phyloP scores from a whole-genome alignment of 345 rosid species.

The Nasturtium officinale region DNA sequence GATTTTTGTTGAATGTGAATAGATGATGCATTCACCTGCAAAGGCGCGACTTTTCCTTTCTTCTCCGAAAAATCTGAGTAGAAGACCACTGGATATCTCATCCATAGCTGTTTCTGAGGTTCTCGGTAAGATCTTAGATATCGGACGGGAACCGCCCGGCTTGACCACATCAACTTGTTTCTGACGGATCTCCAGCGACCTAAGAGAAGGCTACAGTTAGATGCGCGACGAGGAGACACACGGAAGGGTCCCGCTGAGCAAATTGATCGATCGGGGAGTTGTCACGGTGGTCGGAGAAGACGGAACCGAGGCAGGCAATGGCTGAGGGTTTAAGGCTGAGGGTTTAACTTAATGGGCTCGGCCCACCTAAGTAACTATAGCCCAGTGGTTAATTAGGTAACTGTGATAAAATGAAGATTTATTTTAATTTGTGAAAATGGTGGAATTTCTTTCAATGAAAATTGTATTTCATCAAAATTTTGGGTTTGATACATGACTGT shows the following conservation, averaged over 20 bases:
- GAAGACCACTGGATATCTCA: constrained; percentile 6
- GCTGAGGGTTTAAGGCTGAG: too few relatives aligned
- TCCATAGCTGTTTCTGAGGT: constrained; percentile 41
- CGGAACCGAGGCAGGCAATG: not conserved
- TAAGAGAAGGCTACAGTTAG: not conserved
- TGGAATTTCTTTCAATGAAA: not conserved
- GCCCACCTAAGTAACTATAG: constrained; percentile 9
- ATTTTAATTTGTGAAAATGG: not conserved
- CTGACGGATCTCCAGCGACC: constrained; percentile 10
- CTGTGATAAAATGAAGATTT: not conserved
- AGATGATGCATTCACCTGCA: constrained; percentile 38
- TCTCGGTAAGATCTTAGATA: constrained; percentile 22
- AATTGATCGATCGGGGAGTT: constrained; percentile 15
- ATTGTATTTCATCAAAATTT: not conserved
- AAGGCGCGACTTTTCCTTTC: constrained; percentile 57
- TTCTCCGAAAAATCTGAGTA: constrained; percentile 50
- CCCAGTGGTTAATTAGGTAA: not conserved
- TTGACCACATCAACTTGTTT: constrained; percentile 37
- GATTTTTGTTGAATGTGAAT: not conserved
- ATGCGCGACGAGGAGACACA: not conserved
- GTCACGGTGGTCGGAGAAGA: constrained; percentile 33
- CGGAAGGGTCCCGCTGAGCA: not conserved
- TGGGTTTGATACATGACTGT: not conserved
- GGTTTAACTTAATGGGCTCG: constrained; percentile 29
- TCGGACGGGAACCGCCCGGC: constrained; percentile 25